Evolutionary conservation across 139 green algal species (phyloP).

Genomic region (Tetraselmis chui): DNA sequence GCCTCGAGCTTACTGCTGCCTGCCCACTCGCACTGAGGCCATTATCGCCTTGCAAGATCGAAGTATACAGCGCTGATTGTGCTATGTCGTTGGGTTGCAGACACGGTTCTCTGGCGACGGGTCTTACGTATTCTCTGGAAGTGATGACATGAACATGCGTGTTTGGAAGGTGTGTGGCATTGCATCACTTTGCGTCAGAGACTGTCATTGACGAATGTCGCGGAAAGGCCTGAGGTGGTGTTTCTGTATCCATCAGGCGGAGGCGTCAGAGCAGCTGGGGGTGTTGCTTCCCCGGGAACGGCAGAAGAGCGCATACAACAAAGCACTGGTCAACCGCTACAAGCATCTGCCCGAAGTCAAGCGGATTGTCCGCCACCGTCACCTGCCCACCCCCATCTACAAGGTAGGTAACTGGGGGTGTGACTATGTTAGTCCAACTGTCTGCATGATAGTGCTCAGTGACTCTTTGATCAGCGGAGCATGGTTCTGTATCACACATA

Average conservation of each 20-base stretch:
- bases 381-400: constrained; percentile 82
- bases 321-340: constrained; percentile 83
- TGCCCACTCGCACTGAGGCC: neutral
- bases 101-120: constrained; percentile 79
- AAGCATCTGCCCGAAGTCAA: constrained; percentile 92
- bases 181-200: no score
- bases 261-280: constrained; percentile 83
- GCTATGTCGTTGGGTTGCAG: no score
- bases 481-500: neutral
- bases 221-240: no score
- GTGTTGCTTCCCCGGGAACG: constrained; percentile 79
- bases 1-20: neutral
- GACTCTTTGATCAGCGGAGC: neutral
- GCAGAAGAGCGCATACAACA: constrained; percentile 73
- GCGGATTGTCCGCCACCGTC: constrained; percentile 76
- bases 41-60: no score
- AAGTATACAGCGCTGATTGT: no score
- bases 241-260: no score
- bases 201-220: no score
- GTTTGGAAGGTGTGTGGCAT: constrained; percentile 66
- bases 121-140: constrained; percentile 87
- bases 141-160: constrained; percentile 84
- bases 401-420: constrained; percentile 45
- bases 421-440: neutral
- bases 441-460: neutral